Evolutionary conservation across 2,329 filamentous ascomycete species (phyloP).

Genomic region (Fusarium sp.): DNA sequence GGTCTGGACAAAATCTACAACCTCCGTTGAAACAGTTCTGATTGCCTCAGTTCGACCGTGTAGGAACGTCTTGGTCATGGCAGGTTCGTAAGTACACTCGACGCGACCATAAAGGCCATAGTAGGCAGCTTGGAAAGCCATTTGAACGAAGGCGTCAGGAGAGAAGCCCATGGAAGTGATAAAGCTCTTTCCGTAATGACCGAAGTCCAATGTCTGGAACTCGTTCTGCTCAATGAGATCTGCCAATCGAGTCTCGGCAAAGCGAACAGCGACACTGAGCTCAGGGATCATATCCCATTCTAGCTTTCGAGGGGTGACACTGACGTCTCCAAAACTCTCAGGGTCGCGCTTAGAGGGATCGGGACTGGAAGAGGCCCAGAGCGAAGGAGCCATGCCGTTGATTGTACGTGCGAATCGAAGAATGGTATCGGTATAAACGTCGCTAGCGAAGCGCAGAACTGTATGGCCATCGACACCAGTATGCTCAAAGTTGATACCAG

Average conservation of each 20-base stretch:
- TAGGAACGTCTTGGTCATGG: constrained; percentile 95
- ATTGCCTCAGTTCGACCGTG: constrained; percentile 97
- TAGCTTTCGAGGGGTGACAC: constrained; percentile 92
- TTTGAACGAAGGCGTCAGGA: constrained; percentile 96
- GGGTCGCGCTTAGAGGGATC: constrained; percentile 94
- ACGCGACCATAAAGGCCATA: constrained; percentile 95
- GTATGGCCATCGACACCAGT: constrained; percentile 98
- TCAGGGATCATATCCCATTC: constrained; percentile 98
- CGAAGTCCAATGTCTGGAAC: constrained; percentile 91
- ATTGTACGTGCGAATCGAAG: constrained; percentile 94
- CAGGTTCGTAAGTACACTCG: constrained; percentile 96
- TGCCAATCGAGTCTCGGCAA: constrained; percentile 92
- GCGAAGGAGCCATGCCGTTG: constrained; percentile 89
- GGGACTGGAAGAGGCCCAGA: constrained; percentile 92
- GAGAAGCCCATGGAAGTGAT: constrained; percentile 98
- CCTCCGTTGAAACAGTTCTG: constrained; percentile 84
- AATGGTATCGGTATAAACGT: constrained; percentile 97
- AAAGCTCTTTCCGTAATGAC: constrained; percentile 93
- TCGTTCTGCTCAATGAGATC: constrained; percentile 98
- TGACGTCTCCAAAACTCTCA: constrained; percentile 91
- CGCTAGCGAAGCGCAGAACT: constrained; percentile 93
- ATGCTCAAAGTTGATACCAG: constrained; percentile 99
- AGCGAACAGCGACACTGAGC: constrained; percentile 88
- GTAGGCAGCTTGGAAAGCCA: constrained; percentile 98
- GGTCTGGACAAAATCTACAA: constrained; percentile 87